A percentile compares a stretch with the other conserved stretches of the same genome.
These are phyloP conservation scores for Xylaria sp. DNA, from an alignment of 2,329 filamentous ascomycete species.

Conservation along the genomic window DNA sequence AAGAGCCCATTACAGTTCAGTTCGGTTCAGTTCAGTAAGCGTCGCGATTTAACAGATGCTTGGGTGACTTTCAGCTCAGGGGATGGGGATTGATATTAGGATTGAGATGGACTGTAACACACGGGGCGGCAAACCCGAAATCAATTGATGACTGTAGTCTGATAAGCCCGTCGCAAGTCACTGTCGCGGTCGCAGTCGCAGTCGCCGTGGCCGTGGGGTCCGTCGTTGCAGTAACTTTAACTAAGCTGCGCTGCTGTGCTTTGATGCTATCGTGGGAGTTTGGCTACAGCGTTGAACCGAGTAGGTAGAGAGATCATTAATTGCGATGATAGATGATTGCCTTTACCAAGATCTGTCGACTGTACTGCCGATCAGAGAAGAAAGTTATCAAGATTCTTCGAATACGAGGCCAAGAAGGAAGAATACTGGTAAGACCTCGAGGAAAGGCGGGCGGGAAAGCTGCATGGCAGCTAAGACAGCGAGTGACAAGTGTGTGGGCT, in stretches of 20 bases:
- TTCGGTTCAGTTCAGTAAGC: conserved; percentile 13
- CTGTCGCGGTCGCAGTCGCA: conserved; percentile 1
- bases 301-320: not conserved
- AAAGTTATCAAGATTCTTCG: conserved; percentile 14
- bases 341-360: not conserved
- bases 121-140: conserved; percentile 17
- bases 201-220: not conserved
- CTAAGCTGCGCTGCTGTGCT: not conserved
- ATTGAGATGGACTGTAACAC: conserved; percentile 22
- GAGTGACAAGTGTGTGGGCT: not conserved
- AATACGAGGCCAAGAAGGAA: conserved; percentile 36
- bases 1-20: too few relatives aligned
- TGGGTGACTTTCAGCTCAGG: conserved; percentile 17
- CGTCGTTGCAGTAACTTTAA: not conserved
- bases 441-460: conserved; percentile 16
- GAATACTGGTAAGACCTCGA: conserved; percentile 20
- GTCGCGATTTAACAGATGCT: not conserved
- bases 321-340: not conserved
- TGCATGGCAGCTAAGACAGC: not conserved
- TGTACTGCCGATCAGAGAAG: not conserved
- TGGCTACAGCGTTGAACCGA: not conserved
- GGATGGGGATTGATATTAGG: not conserved
- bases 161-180: not conserved
- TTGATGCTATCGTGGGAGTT: not conserved
- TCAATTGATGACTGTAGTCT: conserved; percentile 10